Conservation (phyloP, 2,329 filamentous ascomycete species). For the Myriangium duriaei region DNA sequence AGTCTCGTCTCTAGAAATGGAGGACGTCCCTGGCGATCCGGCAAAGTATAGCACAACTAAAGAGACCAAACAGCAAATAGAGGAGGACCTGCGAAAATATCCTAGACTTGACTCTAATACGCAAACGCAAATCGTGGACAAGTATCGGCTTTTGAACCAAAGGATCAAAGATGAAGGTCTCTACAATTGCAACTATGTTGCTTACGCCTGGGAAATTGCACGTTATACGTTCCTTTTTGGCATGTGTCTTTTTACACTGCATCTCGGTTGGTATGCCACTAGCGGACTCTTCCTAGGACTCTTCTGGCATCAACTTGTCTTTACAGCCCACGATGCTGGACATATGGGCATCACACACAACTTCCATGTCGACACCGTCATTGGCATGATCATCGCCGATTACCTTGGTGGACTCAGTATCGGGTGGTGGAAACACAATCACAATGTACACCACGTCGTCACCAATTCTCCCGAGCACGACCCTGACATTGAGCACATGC, state of each 20-base stretch:
- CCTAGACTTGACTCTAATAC: conserved; percentile 61
- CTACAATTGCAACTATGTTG: conserved; percentile 71
- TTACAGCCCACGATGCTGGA: conserved; percentile 85
- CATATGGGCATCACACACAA: conserved; percentile 96
- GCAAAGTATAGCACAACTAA: conserved; percentile 47
- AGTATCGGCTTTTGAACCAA: conserved; percentile 68
- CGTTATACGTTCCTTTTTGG: conserved; percentile 60
- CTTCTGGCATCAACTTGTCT: conserved; percentile 91
- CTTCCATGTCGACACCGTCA: conserved; percentile 68
- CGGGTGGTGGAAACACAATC: conserved; percentile 55
- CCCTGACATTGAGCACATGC: conserved; percentile 71
- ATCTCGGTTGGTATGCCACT: conserved; percentile 33
- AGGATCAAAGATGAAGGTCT: conserved; percentile 62
- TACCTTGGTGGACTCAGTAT: conserved; percentile 80
- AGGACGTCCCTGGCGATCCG: too few relatives aligned
- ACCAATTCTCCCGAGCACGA: conserved; percentile 93
- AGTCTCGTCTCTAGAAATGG: conserved; percentile 38
- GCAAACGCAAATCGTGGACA: conserved; percentile 62
- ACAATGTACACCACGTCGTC: conserved; percentile 37
- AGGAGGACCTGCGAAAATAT: conserved; percentile 66
- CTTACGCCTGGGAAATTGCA: conserved; percentile 61
- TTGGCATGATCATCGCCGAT: conserved; percentile 83
- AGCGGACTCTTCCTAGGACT: conserved; percentile 66
- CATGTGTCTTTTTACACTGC: conserved; percentile 41
- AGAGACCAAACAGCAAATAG: conserved; percentile 61